A percentile compares a stretch with the other conserved stretches of the same genome.
phyloP scores from a whole-genome alignment of 805 yeast species.

The Pichia kluyveri region DNA sequence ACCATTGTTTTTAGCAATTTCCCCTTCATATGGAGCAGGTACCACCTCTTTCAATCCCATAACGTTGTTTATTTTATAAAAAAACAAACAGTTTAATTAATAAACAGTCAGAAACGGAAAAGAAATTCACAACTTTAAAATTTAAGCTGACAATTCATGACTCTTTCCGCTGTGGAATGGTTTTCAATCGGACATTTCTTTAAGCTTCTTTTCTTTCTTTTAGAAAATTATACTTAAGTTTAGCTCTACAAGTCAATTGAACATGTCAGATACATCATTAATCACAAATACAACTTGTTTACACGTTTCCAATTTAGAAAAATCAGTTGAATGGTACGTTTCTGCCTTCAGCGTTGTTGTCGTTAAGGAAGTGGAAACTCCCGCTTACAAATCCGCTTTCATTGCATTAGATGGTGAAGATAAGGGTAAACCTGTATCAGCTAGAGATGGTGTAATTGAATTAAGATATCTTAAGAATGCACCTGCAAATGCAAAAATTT shows the following conservation, averaged over 20 bases:
- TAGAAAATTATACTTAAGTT: too few relatives aligned
- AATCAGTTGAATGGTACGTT: slow-evolving; percentile 63
- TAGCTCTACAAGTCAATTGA: background rate
- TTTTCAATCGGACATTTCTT: background rate
- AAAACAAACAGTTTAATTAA: too few relatives aligned
- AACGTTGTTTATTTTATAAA: background rate
- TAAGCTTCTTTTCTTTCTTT: background rate
- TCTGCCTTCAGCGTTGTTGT: slow-evolving; percentile 67
- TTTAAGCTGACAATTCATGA: too few relatives aligned
- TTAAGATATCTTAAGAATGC: slow-evolving; percentile 63
- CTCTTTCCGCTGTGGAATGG: too few relatives aligned
- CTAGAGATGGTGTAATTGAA: slow-evolving; percentile 65
- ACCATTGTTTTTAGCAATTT: too few relatives aligned
- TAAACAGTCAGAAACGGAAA: too few relatives aligned
- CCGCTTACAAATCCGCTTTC: slow-evolving; percentile 61
- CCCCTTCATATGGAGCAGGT: background rate
- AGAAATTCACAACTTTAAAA: too few relatives aligned
- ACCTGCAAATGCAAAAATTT: slow-evolving; percentile 41
- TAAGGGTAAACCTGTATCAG: slow-evolving; percentile 29
- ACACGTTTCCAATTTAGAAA: slow-evolving; percentile 74
- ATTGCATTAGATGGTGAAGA: slow-evolving; percentile 44
- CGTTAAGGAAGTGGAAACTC: slow-evolving; percentile 41
- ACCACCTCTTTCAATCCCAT: background rate
- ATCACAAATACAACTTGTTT: slow-evolving; percentile 63
- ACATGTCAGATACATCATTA: slow-evolving; percentile 27